Evolutionary conservation across 495 filamentous ascomycete genomes (phyloP), one percentile per base, ranked within the genome.

Genomic region (Paragyromitra xinjiangensis): DNA sequence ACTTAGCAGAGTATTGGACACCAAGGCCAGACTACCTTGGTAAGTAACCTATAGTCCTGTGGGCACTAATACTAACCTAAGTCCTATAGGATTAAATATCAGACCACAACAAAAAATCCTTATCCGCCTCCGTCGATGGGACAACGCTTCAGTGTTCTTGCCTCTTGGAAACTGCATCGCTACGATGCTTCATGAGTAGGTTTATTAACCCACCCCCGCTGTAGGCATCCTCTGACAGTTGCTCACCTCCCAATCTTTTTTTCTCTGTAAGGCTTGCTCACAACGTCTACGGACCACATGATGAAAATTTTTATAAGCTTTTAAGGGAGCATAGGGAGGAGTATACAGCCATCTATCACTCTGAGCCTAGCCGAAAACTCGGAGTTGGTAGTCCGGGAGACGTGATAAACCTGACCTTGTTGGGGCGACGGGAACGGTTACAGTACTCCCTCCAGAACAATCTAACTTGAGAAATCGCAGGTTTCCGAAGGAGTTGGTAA

Each of bases 151-250:
- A 40, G 8, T 50, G n/a, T 5, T 63, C 9, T 22, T 63, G 34
- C 14, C 14, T n/a, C 6, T 63, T 63, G 59, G 8, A 40, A 19
- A 40, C 5, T 63, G 34, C 8, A 40, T 63, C 6, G 59, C 16
- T 63, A 63, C 34, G 11, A 37, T 39, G 26, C 34, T 61, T 29
- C 26, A 61, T 3, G 59, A 63, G 59, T 61, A 37, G 5, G 58
- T 37, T 24, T 61, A 16, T 24, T 39, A 61, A 40, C 6, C 37
- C n/a, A n/a, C n/a, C 19, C 34, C 12, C 6, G 2, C 16, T 40
- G 14, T 19, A 37, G 14, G 29, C 9, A 19, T 62, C 6, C 29
- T 26, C 5, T 62, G 24, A 8, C 22, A 62, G 11, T n/a, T 40
- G 14, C 58, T 39, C 11, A 19, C 39, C 16, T 63, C 2, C n/a